These are phyloP conservation scores for Suillus luteus DNA, from an alignment of 768 basidiomycete genomes.

Conservation along the genomic window DNA sequence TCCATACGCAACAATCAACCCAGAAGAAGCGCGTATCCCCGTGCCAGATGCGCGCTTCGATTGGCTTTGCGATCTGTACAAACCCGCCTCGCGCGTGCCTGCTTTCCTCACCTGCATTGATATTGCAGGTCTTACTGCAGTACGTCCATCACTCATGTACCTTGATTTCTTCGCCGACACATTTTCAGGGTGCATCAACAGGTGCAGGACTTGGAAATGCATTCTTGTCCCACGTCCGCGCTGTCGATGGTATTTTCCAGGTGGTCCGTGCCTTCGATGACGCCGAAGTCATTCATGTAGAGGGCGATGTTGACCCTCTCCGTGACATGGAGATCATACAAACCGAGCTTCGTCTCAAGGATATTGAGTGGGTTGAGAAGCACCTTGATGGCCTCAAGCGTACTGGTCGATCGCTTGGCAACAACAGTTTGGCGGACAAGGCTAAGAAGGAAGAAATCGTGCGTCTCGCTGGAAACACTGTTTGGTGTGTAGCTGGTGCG, in stretches of 20 bases:
- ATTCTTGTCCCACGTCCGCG: constrained; percentile 95
- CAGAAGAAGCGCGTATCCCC: constrained; percentile 93
- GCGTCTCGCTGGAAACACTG: constrained; percentile 28
- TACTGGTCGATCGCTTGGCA: constrained; percentile 69
- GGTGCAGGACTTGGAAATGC: constrained; percentile 98
- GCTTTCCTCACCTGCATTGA: constrained; percentile 98
- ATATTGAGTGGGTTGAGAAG: constrained; percentile 99
- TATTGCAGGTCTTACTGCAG: constrained; percentile 96
- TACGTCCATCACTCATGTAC: constrained; percentile 38
- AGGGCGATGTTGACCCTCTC: constrained; percentile 94
- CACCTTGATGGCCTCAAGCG: constrained; percentile 78
- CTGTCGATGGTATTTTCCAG: constrained; percentile 99
- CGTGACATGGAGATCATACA: constrained; percentile 98
- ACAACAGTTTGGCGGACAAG: constrained; percentile 83
- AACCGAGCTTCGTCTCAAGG: constrained; percentile 92
- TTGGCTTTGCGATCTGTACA: constrained; percentile 91
- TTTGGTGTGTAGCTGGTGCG: constrained; percentile 13
- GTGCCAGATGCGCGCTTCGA: constrained; percentile 94
- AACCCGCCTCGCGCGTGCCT: constrained; percentile 84
- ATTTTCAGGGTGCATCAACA: constrained; percentile 83
- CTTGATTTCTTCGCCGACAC: constrained; percentile 22
- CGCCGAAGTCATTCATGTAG: constrained; percentile 98
- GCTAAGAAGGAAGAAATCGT: constrained; percentile 97
- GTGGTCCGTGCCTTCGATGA: constrained; percentile 98
- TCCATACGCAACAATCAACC: constrained; percentile 93